Conservation (phyloP, 176 grass and related monocot species). For the Oryza officinalis region DNA sequence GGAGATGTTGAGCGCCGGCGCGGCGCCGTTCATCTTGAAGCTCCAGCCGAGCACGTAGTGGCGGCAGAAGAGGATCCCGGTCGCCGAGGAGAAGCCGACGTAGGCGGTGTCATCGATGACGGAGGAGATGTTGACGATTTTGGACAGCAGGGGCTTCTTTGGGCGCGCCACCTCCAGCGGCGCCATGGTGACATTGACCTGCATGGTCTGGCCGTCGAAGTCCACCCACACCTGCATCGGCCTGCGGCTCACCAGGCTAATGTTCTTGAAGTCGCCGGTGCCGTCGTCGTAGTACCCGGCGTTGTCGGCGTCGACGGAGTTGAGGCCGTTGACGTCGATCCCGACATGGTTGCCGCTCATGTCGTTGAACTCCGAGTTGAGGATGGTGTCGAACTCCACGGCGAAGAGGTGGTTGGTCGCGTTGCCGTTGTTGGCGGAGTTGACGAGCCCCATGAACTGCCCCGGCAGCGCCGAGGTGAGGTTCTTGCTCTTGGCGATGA, state of each 20-base stretch:
- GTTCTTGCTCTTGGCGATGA: constrained; percentile 54
- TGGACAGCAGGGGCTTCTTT: constrained; percentile 57
- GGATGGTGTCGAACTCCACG: constrained; percentile 89
- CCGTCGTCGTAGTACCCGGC: constrained; percentile 59
- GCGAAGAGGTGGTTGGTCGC: constrained; percentile 73
- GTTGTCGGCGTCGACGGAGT: constrained; percentile 57
- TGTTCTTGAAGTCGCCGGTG: constrained; percentile 51
- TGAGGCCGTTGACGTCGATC: constrained; percentile 66
- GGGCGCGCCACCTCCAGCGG: constrained; percentile 50
- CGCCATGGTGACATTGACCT: constrained; percentile 72
- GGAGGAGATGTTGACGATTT: constrained; percentile 61
- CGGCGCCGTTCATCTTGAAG: constrained; percentile 59
- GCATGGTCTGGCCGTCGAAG: constrained; percentile 62
- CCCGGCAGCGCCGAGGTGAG: constrained; percentile 52
- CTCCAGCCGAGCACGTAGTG: constrained; percentile 75
- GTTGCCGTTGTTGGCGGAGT: constrained; percentile 60
- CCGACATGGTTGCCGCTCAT: constrained; percentile 89
- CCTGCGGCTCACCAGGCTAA: constrained; percentile 50
- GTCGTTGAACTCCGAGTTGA: constrained; percentile 73
- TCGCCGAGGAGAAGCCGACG: constrained; percentile 75
- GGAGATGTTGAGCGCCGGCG: constrained; percentile 57
- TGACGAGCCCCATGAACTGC: constrained; percentile 74
- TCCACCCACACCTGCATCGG: constrained; percentile 88
- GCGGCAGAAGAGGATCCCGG: constrained; percentile 65
- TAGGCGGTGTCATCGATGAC: constrained; percentile 67